These are phyloP conservation scores for Fraxinus sp. DNA, from an alignment of 305 asterid species.

Conservation along the genomic window DNA sequence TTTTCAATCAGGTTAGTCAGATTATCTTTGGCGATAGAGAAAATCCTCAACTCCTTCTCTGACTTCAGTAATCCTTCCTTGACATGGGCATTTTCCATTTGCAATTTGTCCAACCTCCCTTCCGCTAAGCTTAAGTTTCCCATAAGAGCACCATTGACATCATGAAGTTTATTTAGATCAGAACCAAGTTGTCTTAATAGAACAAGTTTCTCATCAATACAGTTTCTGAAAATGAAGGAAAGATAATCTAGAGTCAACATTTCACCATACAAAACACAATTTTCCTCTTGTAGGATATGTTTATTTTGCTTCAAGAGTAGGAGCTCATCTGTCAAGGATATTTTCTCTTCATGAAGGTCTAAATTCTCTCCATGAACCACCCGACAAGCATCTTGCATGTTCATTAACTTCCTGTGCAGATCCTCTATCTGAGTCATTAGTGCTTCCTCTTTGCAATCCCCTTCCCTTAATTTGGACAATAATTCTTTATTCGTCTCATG, in stretches of 20 bases:
- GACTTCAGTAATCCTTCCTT: constrained; percentile 51
- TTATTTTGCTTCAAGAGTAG: constrained; percentile 43
- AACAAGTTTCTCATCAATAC: constrained; percentile 49
- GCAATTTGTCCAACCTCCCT: constrained; percentile 51
- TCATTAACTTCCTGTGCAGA: constrained; percentile 42
- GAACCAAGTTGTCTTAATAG: constrained; percentile 46
- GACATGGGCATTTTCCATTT: constrained; percentile 49
- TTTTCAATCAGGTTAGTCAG: constrained; percentile 41
- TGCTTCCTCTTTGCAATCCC: constrained; percentile 44
- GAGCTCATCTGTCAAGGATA: constrained; percentile 40
- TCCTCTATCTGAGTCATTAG: constrained; percentile 40
- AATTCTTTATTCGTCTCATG: constrained; percentile 52
- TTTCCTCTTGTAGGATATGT: constrained; percentile 59
- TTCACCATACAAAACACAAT: constrained; percentile 38
- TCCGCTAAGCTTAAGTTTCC: constrained; percentile 51
- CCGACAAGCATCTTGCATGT: constrained; percentile 40
- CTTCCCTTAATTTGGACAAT: constrained; percentile 50
- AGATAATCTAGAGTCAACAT: constrained; percentile 48
- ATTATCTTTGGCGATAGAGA: constrained; percentile 38
- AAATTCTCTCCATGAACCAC: constrained; percentile 48
- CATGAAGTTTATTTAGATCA: constrained; percentile 44
- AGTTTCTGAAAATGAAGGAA: constrained; percentile 51
- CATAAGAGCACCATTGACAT: constrained; percentile 40
- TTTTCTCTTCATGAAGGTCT: constrained; percentile 44
- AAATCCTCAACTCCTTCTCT: constrained; percentile 48